Conservation (phyloP, 2,329 filamentous ascomycete genomes). For the Parascedosporium putredinis region DNA sequence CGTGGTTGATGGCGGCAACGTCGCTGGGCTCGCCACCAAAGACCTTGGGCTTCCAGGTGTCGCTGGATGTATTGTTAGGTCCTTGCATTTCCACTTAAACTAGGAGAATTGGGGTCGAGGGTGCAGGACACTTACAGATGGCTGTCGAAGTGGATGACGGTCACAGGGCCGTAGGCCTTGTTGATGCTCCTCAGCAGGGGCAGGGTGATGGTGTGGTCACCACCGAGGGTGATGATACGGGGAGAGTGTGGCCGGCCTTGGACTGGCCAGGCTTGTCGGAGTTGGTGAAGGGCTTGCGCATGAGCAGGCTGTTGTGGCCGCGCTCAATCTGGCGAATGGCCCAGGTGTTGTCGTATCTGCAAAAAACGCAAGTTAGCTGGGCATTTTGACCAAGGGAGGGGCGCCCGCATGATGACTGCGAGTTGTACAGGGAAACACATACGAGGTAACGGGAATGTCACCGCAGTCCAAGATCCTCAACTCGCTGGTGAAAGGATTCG, state of each 20-base stretch:
- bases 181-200: conserved; percentile 58
- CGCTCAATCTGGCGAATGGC: conserved; percentile 77
- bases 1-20: conserved; percentile 71
- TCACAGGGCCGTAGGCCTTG: conserved; percentile 49
- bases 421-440: conserved; percentile 45
- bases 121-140: conserved; percentile 49
- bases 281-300: conserved; percentile 20
- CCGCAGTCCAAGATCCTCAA: conserved; percentile 78
- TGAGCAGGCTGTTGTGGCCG: conserved; percentile 60
- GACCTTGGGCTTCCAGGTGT: conserved; percentile 61
- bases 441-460: conserved; percentile 77
- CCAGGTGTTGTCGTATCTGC: conserved; percentile 56
- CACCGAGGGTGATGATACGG: conserved; percentile 54
- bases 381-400: neutral
- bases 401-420: no score
- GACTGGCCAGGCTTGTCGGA: conserved; percentile 32
- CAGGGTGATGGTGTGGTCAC: conserved; percentile 62
- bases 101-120: neutral
- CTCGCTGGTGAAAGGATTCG: conserved; percentile 79
- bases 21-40: conserved; percentile 74
- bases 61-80: neutral
- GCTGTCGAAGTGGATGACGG: conserved; percentile 64
- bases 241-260: neutral
- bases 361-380: neutral
- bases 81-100: neutral